Base-by-base conservation (phyloP, 1,284 basidiomycete genomes). In the Leccinum ponderosum region DNA sequence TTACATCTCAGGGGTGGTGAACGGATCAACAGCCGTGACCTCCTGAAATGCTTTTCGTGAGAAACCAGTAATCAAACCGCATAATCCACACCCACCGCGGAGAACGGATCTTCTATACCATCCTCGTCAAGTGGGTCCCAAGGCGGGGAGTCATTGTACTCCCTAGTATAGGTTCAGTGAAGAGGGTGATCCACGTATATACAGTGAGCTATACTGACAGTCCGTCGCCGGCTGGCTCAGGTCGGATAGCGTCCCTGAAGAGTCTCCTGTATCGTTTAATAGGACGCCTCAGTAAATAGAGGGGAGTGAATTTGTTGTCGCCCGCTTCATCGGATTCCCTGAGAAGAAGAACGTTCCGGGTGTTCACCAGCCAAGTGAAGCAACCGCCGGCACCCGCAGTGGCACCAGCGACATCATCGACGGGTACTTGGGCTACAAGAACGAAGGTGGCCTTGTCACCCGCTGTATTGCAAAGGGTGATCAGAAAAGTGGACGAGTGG, bases 91-190 rank as follows among this genome's bases (percentile, higher is more conserved):
- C 62, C 51, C 14, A 64, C 62, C n/a, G 48, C 44, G 39, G 64
- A 58, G 5, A 62, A 22, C 4, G 25, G 22, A 44, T 62, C 59
- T 12, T 60, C 60, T 33, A 6, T 17, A n/a, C 69, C 73, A 1
- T 74, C 71, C 17, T 69, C 67, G 29, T 69, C 65, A 14, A 75
- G 70, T 2, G 73, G 73, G 4, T 71, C 66, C 70, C 73, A 71
- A 7, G 70, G 72, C 1, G 60, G 53, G 1, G 29, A 12, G 17
- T 56, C 68, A n/a, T 52, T 25, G 53, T 50, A 52, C 73, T 68
- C 72, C 20, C 73, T 74, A 12, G 14, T 20, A 5, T n/a, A n/a
- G 20, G 48, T 39, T 59, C 51, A 62, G 42, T 44, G n/a, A n/a
- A 53, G 17, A 58, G 15, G n/a, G 6, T 15, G 11, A 14, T 31